Conservation (phyloP, 345 rosid genomes). For the Melaleuca quinquenervia region DNA sequence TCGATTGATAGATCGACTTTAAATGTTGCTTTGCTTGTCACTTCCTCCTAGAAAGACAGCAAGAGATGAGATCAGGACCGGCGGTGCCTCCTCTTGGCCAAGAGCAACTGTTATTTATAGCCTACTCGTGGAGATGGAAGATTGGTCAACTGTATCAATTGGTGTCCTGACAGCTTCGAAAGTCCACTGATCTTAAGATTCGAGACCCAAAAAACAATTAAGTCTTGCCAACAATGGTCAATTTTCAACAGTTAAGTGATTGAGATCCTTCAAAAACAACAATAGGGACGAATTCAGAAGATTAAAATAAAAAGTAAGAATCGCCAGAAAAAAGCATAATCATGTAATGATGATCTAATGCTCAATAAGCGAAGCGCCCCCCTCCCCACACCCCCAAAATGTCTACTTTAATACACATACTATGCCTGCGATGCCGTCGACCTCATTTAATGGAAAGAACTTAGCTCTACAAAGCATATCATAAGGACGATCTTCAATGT, state of each 20-base stretch:
- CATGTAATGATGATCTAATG: too few relatives aligned
- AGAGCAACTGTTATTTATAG: not conserved
- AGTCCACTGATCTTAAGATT: not conserved
- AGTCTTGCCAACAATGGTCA: not conserved
- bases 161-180: not conserved
- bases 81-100: not conserved
- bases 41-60: not conserved
- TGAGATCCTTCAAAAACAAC: not conserved
- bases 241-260: too few relatives aligned
- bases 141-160: not conserved
- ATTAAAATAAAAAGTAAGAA: not conserved
- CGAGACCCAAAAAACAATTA: not conserved
- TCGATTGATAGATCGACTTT: not conserved
- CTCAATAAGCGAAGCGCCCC: too few relatives aligned
- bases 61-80: not conserved
- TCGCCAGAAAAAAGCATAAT: not conserved
- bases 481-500: too few relatives aligned
- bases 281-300: not conserved
- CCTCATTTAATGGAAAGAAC: too few relatives aligned
- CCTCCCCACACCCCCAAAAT: too few relatives aligned
- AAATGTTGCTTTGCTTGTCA: not conserved
- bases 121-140: not conserved
- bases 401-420: too few relatives aligned
- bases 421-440: too few relatives aligned
- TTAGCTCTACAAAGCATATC: too few relatives aligned